phyloP scores from a whole-genome alignment of 2,329 filamentous ascomycete species.

The Fusarium papillatum region DNA sequence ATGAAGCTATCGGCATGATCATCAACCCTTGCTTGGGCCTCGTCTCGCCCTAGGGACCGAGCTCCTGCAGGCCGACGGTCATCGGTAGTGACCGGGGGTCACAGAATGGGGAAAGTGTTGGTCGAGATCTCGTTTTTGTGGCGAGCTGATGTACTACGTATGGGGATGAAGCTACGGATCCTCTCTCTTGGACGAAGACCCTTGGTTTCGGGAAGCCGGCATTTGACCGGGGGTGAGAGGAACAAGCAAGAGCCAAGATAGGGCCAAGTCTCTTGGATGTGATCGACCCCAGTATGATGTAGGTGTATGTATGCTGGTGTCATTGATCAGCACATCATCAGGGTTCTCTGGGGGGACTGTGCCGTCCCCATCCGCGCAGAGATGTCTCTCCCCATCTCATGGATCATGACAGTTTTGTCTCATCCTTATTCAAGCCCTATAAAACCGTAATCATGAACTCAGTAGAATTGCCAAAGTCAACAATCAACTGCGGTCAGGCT shows the following conservation, averaged over 20 bases:
- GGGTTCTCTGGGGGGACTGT: not conserved
- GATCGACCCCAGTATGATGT: not conserved
- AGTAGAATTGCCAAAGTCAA: not conserved
- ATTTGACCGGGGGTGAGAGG: not conserved
- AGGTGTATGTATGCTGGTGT: not conserved
- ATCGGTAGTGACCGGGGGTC: not conserved
- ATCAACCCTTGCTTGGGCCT: not conserved
- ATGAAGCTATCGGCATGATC: not conserved
- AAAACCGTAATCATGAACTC: not conserved
- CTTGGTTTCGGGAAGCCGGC: conserved; percentile 2
- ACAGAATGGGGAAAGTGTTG: not conserved
- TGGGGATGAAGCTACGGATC: not conserved
- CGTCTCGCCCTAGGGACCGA: not conserved
- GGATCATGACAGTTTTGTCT: not conserved
- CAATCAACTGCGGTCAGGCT: not conserved
- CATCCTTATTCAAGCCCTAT: not conserved
- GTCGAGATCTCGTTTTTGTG: conserved; percentile 3
- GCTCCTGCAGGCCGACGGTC: not conserved
- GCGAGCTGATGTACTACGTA: not conserved
- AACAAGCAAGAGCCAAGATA: not conserved
- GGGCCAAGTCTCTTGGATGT: not conserved
- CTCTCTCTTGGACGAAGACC: not conserved
- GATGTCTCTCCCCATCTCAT: not conserved
- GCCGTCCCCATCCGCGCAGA: not conserved
- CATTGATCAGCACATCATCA: not conserved